Base-by-base conservation (phyloP, 75 land plant genomes). In the Larix kaempferi region DNA sequence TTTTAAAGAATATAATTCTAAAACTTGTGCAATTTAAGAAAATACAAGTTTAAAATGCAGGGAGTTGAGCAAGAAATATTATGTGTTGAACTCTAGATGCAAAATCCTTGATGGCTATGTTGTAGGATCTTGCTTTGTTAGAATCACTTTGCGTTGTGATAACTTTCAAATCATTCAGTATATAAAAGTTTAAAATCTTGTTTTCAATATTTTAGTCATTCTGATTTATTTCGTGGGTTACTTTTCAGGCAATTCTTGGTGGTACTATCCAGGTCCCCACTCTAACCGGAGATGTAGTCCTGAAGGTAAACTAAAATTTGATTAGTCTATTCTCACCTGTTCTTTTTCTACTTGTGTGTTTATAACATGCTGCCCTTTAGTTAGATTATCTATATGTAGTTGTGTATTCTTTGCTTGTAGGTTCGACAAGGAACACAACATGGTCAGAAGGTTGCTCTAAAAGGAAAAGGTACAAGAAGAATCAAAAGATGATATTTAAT, bases 361-460 rank as follows among this genome's bases (percentile, higher is more conserved):
- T 33, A 19, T 19, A 65, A 21, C n/a, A 35, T 65, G 37, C 69
- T 6, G 37, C 16, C 33, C 35, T 5, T 65, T 8, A 65, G 69
- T 7, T 17, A 25, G 69, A 65, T 37, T 65, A 33, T 35, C 6
- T 65, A 35, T 7, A 11, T 65, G 16, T 65, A 16, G 19, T 65
- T 29, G 33, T 37, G 16, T 65, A 23, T 33, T 1, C 35, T 64
- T 57, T 35, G 17, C 55, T 75, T 77, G 60, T 81, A 95, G 98
- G 93, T 96, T 69, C 88, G 91, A 23, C 85, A 89, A 77, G 99
- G 99, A 22, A 96, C 99, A 60, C 99, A 96, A 73, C 98, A 94
- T 75, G 95, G 95, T 67, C 99, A 96, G 75, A 94, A 94, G 88
- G 93, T 92, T 56, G 89, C 93, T 66, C 67, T 96, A 74, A 94